These are phyloP conservation scores for Elaeis guineensis DNA, from an alignment of 176 grass and related monocot genomes.

Conservation along the genomic window DNA sequence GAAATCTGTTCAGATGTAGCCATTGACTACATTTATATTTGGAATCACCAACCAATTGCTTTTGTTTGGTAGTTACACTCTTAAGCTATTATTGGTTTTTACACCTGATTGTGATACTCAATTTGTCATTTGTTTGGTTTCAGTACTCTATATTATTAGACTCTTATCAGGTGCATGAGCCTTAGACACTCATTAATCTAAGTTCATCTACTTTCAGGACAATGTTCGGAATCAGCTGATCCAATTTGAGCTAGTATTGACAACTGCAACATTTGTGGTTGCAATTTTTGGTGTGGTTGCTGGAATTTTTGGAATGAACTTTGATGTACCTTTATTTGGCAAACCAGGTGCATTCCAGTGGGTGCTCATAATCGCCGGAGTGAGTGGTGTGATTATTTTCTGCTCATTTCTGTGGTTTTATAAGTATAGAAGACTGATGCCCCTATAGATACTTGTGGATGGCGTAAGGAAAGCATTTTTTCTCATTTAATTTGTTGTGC, in stretches of 20 bases:
- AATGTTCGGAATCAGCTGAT: conserved; percentile 93
- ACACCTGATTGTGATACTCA: too few relatives aligned
- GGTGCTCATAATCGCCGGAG: conserved; percentile 42
- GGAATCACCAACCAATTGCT: too few relatives aligned
- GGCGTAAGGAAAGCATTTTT: background rate
- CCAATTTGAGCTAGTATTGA: conserved; percentile 81
- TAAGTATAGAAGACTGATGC: conserved; percentile 71
- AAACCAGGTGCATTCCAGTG: conserved; percentile 67
- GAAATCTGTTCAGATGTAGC: too few relatives aligned
- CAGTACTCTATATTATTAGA: too few relatives aligned
- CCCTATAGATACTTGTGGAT: conserved; percentile 34
- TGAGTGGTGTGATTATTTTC: conserved; percentile 53
- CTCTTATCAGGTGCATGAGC: too few relatives aligned
- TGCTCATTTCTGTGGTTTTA: conserved; percentile 75
- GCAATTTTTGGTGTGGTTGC: conserved; percentile 81
- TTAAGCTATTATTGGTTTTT: too few relatives aligned
- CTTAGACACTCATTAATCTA: background rate
- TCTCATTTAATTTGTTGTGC: too few relatives aligned
- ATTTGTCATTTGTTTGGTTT: too few relatives aligned
- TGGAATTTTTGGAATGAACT: conserved; percentile 96
- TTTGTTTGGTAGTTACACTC: too few relatives aligned
- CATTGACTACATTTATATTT: too few relatives aligned
- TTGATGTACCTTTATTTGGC: conserved; percentile 41
- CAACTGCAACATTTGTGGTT: conserved; percentile 78
- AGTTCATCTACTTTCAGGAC: conserved; percentile 35